Base-by-base conservation (phyloP, 2,329 filamentous ascomycete species). In the Dryadomyces quercus-mongolicae region DNA sequence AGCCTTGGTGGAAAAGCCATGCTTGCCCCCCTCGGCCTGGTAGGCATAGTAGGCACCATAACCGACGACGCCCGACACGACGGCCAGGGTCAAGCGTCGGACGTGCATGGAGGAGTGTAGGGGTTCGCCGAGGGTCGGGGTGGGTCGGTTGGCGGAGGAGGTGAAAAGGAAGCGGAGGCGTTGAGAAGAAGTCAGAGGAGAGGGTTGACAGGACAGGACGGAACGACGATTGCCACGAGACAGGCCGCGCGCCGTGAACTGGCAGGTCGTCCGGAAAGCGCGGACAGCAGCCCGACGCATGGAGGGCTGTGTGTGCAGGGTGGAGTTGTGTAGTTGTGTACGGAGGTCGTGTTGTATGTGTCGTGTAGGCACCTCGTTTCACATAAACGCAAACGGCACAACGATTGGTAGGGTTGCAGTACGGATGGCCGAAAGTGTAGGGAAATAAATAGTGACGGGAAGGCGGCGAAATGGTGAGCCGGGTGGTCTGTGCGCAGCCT, bases 1-100 rank as follows among this genome's bases (percentile, higher is more conserved):
- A 3, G 52, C 18, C 44, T 49, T 57, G 20, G 38, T 59, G 21
- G 55, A 57, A 9, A 59, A 59, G 8, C 22, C 40, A 25, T 31
- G 12, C 49, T 40, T 18, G 45, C 49, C 18, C 38, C 48, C 52
- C 38, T 61, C 62, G 57, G 67, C 74, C 64, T 77, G 79, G 71
- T 86, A 88, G 54, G 78, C 77, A 71, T 89, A 89, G 77, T 84
- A 91, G 60, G 85, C 84, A 59, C 85, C 84, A 70, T 84, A 88
- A 61, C 84, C 86, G 55, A 88, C 84, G 56, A 88, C 74, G 64
- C 81, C 81, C 58, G 86, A 84, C 55, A 85, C 76, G 56, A 89
- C 68, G 56, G 82, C 85, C 61, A 81, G 74, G 5, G 80, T 80
- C 60, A 86, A 74, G 61, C 82, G 78, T 59, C 86, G 83, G 64